Conservation (phyloP, 306 rosid genomes). For the Cucurbita maxima region DNA sequence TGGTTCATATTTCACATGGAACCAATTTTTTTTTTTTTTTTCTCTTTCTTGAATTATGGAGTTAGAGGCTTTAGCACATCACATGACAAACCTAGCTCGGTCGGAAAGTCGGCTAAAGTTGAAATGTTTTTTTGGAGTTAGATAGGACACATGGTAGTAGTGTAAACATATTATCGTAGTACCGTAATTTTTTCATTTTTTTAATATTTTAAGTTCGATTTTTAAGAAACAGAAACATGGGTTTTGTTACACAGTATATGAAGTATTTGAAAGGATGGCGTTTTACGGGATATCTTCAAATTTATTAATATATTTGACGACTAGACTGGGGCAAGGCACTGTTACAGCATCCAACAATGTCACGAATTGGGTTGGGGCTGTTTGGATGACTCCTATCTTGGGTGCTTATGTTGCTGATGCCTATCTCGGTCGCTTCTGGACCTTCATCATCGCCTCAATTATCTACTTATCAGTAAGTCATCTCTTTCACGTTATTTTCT, state of each 20-base stretch:
- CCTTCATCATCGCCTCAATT: slow-evolving; percentile 39
- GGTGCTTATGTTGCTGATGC: slow-evolving; percentile 89
- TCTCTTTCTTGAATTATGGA: background rate
- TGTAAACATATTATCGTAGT: no score
- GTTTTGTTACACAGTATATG: slow-evolving; percentile 20
- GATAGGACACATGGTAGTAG: no score
- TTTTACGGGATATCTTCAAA: slow-evolving; percentile 43
- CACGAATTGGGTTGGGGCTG: slow-evolving; percentile 49
- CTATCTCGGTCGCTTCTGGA: slow-evolving; percentile 69
- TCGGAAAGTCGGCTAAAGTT: background rate
- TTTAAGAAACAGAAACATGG: no score
- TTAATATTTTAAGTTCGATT: no score
- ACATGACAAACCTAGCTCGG: background rate
- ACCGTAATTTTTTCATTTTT: no score
- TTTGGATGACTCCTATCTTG: slow-evolving; percentile 66
- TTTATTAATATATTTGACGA: slow-evolving; percentile 23
- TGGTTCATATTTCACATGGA: background rate
- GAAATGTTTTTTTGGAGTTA: background rate
- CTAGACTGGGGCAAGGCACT: slow-evolving; percentile 31
- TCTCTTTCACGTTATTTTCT: background rate
- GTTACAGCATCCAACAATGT: slow-evolving; percentile 31
- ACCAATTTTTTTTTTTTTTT: background rate
- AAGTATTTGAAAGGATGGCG: slow-evolving; percentile 47
- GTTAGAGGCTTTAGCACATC: background rate
- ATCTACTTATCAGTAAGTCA: slow-evolving; percentile 46